These are phyloP conservation scores for Xylariaceae sp. DNA, from an alignment of 2,329 filamentous ascomycete genomes.

Conservation along the genomic window DNA sequence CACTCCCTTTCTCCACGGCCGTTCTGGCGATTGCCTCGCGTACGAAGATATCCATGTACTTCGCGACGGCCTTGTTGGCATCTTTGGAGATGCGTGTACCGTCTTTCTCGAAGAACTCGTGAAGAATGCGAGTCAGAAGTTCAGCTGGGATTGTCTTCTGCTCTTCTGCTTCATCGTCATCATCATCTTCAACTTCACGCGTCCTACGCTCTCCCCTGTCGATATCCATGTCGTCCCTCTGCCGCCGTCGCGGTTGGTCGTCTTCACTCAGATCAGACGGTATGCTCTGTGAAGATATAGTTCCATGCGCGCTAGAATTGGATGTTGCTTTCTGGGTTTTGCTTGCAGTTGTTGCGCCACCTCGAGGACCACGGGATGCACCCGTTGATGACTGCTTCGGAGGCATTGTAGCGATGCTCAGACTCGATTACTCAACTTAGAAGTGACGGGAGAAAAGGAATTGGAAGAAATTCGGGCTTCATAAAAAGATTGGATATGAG, in stretches of 20 bases:
- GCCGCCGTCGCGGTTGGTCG: constrained; percentile 10
- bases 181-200: constrained; percentile 30
- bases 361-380: constrained; percentile 31
- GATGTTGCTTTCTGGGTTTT: constrained; percentile 18
- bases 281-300: constrained; percentile 11
- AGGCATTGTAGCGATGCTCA: constrained; percentile 34
- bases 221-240: constrained; percentile 20
- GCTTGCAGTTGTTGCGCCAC: constrained; percentile 9
- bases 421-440: not conserved
- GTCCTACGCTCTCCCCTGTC: constrained; percentile 26
- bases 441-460: not conserved
- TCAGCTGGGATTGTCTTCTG: constrained; percentile 61
- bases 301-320: constrained; percentile 10
- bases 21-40: constrained; percentile 80
- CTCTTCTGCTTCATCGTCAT: constrained; percentile 34
- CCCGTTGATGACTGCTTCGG: constrained; percentile 37
- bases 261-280: constrained; percentile 21
- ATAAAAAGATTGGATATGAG: too few relatives aligned
- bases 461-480: too few relatives aligned
- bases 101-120: constrained; percentile 70
- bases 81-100: constrained; percentile 70
- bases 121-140: constrained; percentile 69
- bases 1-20: constrained; percentile 62
- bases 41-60: constrained; percentile 89
- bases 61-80: constrained; percentile 69